Conservation (phyloP, 2,329 filamentous ascomycete genomes). For the Fusarium udum region DNA sequence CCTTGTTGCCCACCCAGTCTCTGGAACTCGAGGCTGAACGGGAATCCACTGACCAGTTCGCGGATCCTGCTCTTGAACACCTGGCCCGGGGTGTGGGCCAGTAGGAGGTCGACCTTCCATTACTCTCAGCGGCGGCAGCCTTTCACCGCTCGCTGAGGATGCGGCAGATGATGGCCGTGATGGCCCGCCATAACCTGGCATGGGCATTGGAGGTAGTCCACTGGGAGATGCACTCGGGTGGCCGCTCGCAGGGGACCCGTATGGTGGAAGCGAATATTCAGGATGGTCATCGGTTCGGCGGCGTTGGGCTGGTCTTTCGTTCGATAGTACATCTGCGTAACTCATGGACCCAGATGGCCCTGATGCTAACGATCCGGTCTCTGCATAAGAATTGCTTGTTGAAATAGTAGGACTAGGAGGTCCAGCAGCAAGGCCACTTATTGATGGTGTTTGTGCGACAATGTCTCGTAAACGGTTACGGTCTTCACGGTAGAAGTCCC, state of each 20-base stretch:
- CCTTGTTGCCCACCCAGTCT: conserved; percentile 51
- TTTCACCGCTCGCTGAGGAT: conserved; percentile 52
- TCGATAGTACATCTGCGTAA: conserved; percentile 55
- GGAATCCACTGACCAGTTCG: conserved; percentile 51
- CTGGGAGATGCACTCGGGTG: conserved; percentile 47
- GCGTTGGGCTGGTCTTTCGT: conserved; percentile 58
- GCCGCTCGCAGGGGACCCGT: conserved; percentile 46
- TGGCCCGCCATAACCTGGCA: conserved; percentile 50
- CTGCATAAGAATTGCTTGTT: conserved; percentile 49
- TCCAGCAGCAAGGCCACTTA: conserved; percentile 61
- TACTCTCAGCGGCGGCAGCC: conserved; percentile 58
- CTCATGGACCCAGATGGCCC: conserved; percentile 43
- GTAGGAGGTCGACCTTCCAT: conserved; percentile 52
- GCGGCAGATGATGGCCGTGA: conserved; percentile 52
- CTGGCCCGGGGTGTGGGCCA: conserved; percentile 38
- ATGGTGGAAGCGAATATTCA: conserved; percentile 53
- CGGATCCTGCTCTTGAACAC: conserved; percentile 48
- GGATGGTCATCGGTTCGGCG: conserved; percentile 59
- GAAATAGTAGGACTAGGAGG: conserved; percentile 60
- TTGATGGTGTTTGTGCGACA: conserved; percentile 66
- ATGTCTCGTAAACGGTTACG: conserved; percentile 77
- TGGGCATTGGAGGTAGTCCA: conserved; percentile 54
- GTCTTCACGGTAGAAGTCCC: conserved; percentile 78
- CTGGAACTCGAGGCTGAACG: conserved; percentile 45
- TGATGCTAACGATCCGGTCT: conserved; percentile 50